These are phyloP conservation scores for Penicillium angulare DNA, from an alignment of 495 filamentous ascomycete genomes.

Conservation along the genomic window DNA sequence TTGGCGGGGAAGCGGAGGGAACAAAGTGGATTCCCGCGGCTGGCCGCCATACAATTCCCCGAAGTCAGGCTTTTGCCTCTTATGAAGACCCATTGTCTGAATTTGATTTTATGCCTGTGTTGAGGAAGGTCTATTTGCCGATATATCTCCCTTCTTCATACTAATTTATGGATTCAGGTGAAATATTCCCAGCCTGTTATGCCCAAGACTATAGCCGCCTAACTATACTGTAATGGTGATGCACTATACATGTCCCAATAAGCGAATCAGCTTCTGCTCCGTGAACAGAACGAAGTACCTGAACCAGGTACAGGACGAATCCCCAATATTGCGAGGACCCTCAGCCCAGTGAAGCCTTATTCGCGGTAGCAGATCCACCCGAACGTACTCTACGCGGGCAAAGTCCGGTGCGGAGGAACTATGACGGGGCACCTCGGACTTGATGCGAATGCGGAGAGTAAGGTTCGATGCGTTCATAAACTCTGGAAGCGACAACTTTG, in stretches of 20 bases:
- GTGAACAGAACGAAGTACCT: not conserved
- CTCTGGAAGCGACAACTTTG: not conserved
- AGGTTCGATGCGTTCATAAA: constrained; percentile 21
- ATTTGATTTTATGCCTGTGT: no score
- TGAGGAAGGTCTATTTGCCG: no score
- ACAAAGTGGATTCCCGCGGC: constrained; percentile 6
- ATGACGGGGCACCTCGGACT: constrained; percentile 31
- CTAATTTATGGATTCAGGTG: no score
- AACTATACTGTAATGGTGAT: no score
- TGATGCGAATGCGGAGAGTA: constrained; percentile 42
- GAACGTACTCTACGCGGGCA: constrained; percentile 18
- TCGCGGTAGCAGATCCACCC: constrained; percentile 12
- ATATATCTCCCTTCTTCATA: no score
- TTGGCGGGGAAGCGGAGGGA: constrained; percentile 12
- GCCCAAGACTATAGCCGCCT: no score
- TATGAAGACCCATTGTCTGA: not conserved
- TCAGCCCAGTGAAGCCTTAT: not conserved
- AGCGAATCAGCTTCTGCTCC: constrained; percentile 5
- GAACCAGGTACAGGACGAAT: not conserved
- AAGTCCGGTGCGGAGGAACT: constrained; percentile 39
- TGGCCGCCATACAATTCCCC: not conserved
- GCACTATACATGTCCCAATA: no score
- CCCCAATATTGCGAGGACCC: not conserved
- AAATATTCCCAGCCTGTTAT: no score
- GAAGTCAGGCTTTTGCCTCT: not conserved